Evolutionary conservation across 352 stramenopile species (phyloP).

Genomic region (Globisporangium megalacanthum): DNA sequence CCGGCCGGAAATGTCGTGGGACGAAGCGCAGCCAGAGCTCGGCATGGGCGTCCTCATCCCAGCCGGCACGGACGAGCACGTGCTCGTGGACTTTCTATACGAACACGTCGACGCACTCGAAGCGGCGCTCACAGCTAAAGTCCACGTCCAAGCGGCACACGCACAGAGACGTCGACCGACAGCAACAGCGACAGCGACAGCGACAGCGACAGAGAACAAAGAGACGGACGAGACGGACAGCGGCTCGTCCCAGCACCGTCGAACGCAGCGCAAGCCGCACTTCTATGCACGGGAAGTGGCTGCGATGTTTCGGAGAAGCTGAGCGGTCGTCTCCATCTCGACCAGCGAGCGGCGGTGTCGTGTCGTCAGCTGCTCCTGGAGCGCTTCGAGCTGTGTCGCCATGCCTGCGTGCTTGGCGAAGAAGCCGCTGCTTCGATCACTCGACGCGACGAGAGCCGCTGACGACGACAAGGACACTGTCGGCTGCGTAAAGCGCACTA

Average conservation of each 20-base stretch:
- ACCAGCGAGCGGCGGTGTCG: slow-evolving; percentile 3
- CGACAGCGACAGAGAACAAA: neutral
- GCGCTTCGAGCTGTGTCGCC: slow-evolving; percentile 14
- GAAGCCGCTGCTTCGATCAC: slow-evolving; percentile 1
- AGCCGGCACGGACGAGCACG: slow-evolving; percentile 44
- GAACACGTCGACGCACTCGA: slow-evolving; percentile 63
- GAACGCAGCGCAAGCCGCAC: slow-evolving; percentile 24
- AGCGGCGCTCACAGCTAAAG: slow-evolving; percentile 26
- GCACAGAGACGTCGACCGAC: neutral
- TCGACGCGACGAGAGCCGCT: neutral
- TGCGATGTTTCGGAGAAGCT: slow-evolving; percentile 39
- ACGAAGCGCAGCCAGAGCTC: slow-evolving; percentile 38
- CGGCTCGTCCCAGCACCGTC: neutral
- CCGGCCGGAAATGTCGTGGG: slow-evolving; percentile 45
- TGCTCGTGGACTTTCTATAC: slow-evolving; percentile 56
- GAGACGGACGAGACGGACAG: neutral
- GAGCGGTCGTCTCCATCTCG: slow-evolving; percentile 15
- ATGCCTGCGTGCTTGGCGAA: slow-evolving; percentile 9
- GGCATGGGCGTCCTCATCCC: slow-evolving; percentile 69
- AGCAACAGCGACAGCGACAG: too few relatives aligned
- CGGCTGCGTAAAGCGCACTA: slow-evolving; percentile 45
- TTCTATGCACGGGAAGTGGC: slow-evolving; percentile 57
- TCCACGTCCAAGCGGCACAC: slow-evolving; percentile 18
- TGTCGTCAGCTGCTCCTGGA: slow-evolving; percentile 14
- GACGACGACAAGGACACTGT: slow-evolving; percentile 12